phyloP scores from a whole-genome alignment of 306 rosid species.

The Cucurbita moschata region DNA sequence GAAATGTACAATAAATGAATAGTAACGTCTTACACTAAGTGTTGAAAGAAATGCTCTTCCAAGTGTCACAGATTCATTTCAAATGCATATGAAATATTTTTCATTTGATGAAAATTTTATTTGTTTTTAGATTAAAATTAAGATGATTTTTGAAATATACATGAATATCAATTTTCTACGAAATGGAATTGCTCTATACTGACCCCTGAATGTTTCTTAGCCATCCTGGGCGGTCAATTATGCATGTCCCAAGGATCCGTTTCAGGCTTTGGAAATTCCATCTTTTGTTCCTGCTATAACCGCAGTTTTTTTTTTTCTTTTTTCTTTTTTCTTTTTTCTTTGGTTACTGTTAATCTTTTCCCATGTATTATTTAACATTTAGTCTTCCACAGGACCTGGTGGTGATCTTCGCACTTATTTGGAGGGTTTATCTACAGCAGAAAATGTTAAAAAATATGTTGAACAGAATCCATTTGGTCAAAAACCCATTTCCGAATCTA shows the following conservation, averaged over 20 bases:
- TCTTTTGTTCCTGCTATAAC: not conserved
- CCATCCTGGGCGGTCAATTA: not conserved
- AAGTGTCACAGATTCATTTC: not conserved
- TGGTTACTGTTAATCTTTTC: not conserved
- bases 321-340: not conserved
- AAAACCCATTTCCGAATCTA: constrained; percentile 36
- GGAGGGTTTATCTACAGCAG: constrained; percentile 42
- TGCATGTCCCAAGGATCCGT: not conserved
- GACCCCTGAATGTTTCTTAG: not conserved
- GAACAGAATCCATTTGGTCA: constrained; percentile 64
- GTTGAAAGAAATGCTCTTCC: too few species aligned
- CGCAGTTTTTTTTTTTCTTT: not conserved
- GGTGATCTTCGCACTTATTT: constrained; percentile 65
- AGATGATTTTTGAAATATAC: not conserved
- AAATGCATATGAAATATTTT: not conserved
- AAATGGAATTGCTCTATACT: not conserved
- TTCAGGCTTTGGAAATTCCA: not conserved
- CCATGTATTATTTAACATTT: not conserved
- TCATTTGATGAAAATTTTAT: not conserved
- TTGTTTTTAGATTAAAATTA: not conserved
- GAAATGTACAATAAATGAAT: not conserved
- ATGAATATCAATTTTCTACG: not conserved
- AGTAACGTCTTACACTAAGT: too few species aligned
- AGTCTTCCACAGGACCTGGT: constrained; percentile 39
- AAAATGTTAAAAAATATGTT: constrained; percentile 48